Evolutionary conservation across 176 grass and related monocot species (phyloP).

Genomic region (Oryza meyeriana): DNA sequence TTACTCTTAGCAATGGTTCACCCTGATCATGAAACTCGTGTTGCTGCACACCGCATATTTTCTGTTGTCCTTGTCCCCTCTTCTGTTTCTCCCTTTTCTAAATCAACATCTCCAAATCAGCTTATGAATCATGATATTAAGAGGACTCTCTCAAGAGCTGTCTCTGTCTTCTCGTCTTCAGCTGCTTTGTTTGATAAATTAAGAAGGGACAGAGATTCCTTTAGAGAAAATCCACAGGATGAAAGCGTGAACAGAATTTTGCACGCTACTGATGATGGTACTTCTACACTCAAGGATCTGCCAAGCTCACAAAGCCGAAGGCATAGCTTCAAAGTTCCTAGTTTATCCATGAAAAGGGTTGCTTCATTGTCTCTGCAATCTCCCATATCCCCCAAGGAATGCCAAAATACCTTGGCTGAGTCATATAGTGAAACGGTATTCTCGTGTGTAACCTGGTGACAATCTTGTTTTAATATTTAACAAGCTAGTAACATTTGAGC

Average conservation of each 20-base stretch:
- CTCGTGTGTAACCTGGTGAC: constrained; percentile 7
- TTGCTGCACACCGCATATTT: constrained; percentile 91
- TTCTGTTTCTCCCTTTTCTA: constrained; percentile 59
- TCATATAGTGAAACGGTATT: constrained; percentile 51
- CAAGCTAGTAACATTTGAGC: not conserved
- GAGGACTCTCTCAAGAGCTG: constrained; percentile 89
- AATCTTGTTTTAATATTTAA: not conserved
- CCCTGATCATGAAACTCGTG: constrained; percentile 76
- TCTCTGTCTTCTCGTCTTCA: constrained; percentile 96
- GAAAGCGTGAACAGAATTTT: constrained; percentile 38
- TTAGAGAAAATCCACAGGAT: constrained; percentile 40
- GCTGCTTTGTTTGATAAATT: constrained; percentile 93
- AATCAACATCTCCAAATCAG: constrained; percentile 38
- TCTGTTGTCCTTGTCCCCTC: constrained; percentile 89
- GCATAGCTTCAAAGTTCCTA: constrained; percentile 36
- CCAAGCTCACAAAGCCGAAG: not conserved
- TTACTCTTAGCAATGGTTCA: constrained; percentile 89
- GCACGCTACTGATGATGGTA: constrained; percentile 34
- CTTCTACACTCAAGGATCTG: not conserved
- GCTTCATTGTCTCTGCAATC: constrained; percentile 33
- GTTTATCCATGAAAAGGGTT: constrained; percentile 48
- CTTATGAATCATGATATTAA: constrained; percentile 60
- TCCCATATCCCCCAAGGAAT: constrained; percentile 44
- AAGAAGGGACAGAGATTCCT: constrained; percentile 61
- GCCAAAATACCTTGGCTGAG: constrained; percentile 35